Percentiles rank a stretch among this genome's conserved stretches.
These are phyloP conservation scores for Chaetoscypha palmicola DNA, from an alignment of 2,329 filamentous ascomycete genomes.

Conservation along the genomic window DNA sequence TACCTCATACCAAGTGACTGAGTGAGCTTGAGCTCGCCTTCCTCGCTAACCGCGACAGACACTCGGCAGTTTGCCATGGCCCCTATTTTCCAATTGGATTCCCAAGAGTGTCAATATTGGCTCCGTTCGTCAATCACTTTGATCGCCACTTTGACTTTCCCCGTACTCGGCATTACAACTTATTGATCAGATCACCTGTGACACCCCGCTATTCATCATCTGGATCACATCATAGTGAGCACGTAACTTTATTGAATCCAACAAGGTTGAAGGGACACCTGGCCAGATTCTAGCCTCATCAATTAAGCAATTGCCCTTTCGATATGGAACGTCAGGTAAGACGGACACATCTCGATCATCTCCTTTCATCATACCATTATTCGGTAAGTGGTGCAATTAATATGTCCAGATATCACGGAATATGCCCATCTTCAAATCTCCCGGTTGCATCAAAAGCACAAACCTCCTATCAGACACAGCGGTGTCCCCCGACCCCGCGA, in stretches of 20 bases:
- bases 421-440: too few species aligned
- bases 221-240: background rate
- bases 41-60: too few species aligned
- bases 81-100: too few species aligned
- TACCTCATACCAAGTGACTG: background rate
- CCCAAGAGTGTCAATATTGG: background rate
- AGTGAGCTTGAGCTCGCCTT: background rate
- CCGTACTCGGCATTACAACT: constrained; percentile 1
- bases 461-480: background rate
- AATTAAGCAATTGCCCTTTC: too few species aligned
- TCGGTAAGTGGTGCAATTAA: too few species aligned
- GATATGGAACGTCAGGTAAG: too few species aligned
- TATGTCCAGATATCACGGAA: background rate
- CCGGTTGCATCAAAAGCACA: background rate
- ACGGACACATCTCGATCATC: too few species aligned
- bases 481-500: constrained; percentile 13
- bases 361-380: too few species aligned
- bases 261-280: background rate
- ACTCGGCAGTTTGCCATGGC: too few species aligned
- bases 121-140: constrained; percentile 2
- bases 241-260: background rate
- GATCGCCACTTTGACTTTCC: too few species aligned
- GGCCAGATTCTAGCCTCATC: too few species aligned
- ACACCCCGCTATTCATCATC: background rate
- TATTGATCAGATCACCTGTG: constrained; percentile 6